Percentiles rank a stretch among this genome's conserved stretches.
phyloP scores from a whole-genome alignment of 176 grass and related monocot genomes.

The Puccinellia tenuiflora region DNA sequence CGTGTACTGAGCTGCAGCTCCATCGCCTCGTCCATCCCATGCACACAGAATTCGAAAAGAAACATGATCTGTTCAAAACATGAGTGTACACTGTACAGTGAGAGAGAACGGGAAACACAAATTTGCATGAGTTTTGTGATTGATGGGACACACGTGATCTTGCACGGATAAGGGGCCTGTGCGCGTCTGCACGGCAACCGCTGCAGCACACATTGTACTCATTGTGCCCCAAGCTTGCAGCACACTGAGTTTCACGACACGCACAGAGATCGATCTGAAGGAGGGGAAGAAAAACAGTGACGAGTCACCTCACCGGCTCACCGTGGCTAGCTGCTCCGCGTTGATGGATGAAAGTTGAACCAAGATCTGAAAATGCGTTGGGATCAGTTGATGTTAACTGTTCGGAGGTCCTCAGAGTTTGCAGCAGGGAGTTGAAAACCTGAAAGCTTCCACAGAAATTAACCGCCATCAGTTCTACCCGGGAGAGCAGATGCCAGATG shows the following conservation, averaged over 20 bases:
- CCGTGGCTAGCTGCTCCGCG: too few species aligned
- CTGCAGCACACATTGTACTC: not conserved
- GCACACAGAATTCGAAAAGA: too few species aligned
- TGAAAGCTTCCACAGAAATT: constrained; percentile 8
- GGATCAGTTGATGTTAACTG: not conserved
- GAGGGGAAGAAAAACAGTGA: too few species aligned
- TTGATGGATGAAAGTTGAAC: not conserved
- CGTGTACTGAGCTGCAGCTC: too few species aligned
- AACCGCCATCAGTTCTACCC: constrained; percentile 14
- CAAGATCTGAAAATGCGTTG: not conserved
- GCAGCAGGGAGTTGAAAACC: not conserved
- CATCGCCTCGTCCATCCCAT: too few species aligned
- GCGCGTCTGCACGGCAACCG: not conserved
- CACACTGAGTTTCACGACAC: not conserved
- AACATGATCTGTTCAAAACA: too few species aligned
- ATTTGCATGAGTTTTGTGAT: not conserved
- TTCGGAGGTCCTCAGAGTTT: not conserved
- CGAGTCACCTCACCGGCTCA: not conserved
- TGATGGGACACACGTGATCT: constrained; percentile 41
- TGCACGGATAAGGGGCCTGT: constrained; percentile 12
- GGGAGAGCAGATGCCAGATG: not conserved
- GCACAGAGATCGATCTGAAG: too few species aligned
- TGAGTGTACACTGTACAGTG: not conserved
- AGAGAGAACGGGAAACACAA: not conserved
- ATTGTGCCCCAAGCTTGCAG: not conserved